These are phyloP conservation scores for Amanita fuliginea DNA, from an alignment of 768 basidiomycete genomes.

Conservation along the genomic window DNA sequence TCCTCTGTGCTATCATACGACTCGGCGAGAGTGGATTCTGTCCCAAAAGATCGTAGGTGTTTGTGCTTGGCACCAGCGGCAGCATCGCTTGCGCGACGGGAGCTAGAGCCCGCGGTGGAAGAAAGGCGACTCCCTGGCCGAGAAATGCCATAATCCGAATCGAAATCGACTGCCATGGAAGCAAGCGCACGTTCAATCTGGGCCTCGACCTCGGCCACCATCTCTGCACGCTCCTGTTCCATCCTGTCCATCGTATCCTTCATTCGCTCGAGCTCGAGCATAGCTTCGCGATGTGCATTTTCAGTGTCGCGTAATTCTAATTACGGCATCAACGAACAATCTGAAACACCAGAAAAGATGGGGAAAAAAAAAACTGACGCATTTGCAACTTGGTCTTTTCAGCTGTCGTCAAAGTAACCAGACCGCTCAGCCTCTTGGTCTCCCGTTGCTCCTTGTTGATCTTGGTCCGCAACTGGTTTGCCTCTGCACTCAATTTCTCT, in stretches of 20 bases:
- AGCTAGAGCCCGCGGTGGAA: constrained; percentile 27
- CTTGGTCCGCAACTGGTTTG: constrained; percentile 72
- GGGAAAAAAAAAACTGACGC: constrained; percentile 42
- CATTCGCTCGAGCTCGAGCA: constrained; percentile 78
- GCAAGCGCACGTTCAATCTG: constrained; percentile 82
- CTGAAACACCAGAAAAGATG: background rate
- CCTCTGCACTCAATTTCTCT: constrained; percentile 81
- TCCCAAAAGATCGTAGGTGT: constrained; percentile 60
- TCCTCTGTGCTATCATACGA: constrained; percentile 38
- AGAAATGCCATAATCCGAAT: constrained; percentile 65
- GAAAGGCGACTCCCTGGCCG: constrained; percentile 61
- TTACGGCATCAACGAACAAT: constrained; percentile 5
- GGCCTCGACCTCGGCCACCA: constrained; percentile 90
- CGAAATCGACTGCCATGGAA: constrained; percentile 74
- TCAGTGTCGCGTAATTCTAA: constrained; percentile 79
- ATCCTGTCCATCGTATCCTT: constrained; percentile 75
- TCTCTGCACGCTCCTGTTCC: constrained; percentile 78
- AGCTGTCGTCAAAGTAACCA: constrained; percentile 64
- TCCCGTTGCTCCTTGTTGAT: constrained; percentile 89
- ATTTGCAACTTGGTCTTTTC: constrained; percentile 72
- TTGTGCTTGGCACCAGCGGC: constrained; percentile 29
- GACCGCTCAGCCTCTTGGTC: constrained; percentile 73
- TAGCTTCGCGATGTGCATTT: constrained; percentile 65
- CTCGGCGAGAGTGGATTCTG: constrained; percentile 75
- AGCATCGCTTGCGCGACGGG: constrained; percentile 47